Conservation (phyloP, 306 rosid species). For the Quercus wislizeni region DNA sequence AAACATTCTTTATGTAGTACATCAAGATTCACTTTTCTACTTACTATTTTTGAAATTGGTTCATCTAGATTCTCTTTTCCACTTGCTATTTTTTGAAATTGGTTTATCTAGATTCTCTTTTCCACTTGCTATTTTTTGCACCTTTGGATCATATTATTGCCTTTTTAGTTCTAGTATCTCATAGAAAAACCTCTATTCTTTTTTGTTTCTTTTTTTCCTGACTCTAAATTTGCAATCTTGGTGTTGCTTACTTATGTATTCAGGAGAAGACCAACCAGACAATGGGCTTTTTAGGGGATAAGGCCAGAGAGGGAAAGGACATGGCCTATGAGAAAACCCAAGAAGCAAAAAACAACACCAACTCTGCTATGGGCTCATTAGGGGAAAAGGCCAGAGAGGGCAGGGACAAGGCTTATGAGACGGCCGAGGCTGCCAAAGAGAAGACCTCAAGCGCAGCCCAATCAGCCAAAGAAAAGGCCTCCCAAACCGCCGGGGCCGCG, state of each 20-base stretch:
- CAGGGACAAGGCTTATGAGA: constrained; percentile 16
- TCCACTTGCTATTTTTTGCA: too few relatives aligned
- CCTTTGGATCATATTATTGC: too few relatives aligned
- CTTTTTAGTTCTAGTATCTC: too few relatives aligned
- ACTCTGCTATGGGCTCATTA: too few relatives aligned
- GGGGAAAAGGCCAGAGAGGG: constrained; percentile 16
- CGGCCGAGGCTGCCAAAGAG: constrained; percentile 29
- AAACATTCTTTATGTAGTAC: too few relatives aligned
- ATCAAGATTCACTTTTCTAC: too few relatives aligned
- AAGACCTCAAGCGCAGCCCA: constrained; percentile 20
- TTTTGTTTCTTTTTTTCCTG: background rate
- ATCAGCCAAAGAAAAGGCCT: constrained; percentile 14
- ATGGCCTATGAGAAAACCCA: constrained; percentile 24
- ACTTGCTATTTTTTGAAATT: too few relatives aligned
- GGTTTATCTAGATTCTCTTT: too few relatives aligned
- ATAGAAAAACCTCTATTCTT: too few relatives aligned
- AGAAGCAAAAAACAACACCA: constrained; percentile 9
- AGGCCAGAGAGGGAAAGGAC: constrained; percentile 34
- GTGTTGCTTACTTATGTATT: background rate
- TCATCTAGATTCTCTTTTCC: too few relatives aligned
- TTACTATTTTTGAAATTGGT: too few relatives aligned
- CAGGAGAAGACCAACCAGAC: constrained; percentile 47
- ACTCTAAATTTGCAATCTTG: background rate
- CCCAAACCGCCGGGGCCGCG: background rate
- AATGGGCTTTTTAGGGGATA: constrained; percentile 36